Conservation (phyloP, 176 grass and related monocot genomes). For the Cenchrus americanus region DNA sequence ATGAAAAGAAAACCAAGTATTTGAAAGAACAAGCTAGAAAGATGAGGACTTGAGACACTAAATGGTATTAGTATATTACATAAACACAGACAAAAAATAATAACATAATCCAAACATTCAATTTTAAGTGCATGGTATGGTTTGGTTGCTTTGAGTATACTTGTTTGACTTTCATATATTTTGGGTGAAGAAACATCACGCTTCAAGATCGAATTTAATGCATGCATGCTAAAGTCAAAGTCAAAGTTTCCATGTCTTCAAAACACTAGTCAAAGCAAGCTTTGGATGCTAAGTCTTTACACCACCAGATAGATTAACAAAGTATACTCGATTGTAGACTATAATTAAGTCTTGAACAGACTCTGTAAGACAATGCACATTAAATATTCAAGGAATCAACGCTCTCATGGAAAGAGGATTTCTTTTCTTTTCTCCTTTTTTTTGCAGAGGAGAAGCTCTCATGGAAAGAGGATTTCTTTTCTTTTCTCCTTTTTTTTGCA, state of each 20-base stretch:
- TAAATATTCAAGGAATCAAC: constrained; percentile 15
- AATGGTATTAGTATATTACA: not conserved
- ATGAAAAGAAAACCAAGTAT: constrained; percentile 8
- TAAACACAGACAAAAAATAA: not conserved
- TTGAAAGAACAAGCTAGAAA: constrained; percentile 17
- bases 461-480: not conserved
- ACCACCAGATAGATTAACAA: constrained; percentile 6
- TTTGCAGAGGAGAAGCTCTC: not conserved
- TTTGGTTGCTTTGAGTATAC: not conserved
- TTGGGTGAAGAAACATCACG: not conserved
- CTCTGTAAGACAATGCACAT: not conserved
- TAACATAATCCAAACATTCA: too few relatives aligned
- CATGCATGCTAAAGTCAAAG: not conserved
- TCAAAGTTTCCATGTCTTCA: constrained; percentile 4
- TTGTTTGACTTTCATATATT: not conserved
- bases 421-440: too few relatives aligned
- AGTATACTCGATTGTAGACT: not conserved
- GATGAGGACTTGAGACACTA: not conserved
- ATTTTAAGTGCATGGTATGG: not conserved
- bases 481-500: too few relatives aligned
- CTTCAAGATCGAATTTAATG: constrained; percentile 22
- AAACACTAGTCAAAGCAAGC: not conserved
- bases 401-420: not conserved
- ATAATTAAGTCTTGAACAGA: not conserved
- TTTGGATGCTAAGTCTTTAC: not conserved